Evolutionary conservation across 768 basidiomycete genomes (phyloP).

Genomic region (Artomyces pyxidatus): DNA sequence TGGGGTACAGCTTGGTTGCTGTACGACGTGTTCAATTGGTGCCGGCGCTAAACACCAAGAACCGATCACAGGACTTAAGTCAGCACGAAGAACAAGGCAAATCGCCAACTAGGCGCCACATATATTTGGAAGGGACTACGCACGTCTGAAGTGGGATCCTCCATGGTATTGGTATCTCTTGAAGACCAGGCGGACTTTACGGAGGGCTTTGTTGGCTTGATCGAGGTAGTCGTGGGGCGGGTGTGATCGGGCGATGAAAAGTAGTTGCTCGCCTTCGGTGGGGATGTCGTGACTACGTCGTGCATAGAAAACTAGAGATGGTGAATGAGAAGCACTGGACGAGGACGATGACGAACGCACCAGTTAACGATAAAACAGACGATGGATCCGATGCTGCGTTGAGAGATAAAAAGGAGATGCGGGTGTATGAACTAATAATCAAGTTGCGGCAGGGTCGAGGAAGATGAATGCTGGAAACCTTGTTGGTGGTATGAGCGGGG

Average conservation of each 20-base stretch:
- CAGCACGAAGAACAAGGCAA: slow-evolving; percentile 4
- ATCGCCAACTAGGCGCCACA: too few relatives aligned
- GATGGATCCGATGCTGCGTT: slow-evolving; percentile 36
- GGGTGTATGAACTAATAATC: slow-evolving; percentile 41
- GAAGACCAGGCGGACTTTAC: slow-evolving; percentile 41
- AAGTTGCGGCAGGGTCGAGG: slow-evolving; percentile 35
- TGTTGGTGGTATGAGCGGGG: slow-evolving; percentile 18
- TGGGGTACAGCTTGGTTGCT: slow-evolving; percentile 15
- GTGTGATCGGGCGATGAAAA: slow-evolving; percentile 27
- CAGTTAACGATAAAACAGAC: slow-evolving; percentile 45
- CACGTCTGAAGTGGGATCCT: slow-evolving; percentile 13
- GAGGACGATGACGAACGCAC: slow-evolving; percentile 21
- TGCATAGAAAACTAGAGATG: slow-evolving; percentile 47
- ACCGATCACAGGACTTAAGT: slow-evolving; percentile 6
- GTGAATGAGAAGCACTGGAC: slow-evolving; percentile 20
- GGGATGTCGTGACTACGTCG: slow-evolving; percentile 53
- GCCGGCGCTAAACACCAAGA: slow-evolving; percentile 15
- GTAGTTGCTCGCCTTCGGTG: slow-evolving; percentile 35
- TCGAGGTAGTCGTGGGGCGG: slow-evolving; percentile 25
- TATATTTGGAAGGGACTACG: slow-evolving; percentile 8
- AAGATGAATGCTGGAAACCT: slow-evolving; percentile 26
- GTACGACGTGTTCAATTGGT: slow-evolving; percentile 16
- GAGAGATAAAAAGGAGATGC: slow-evolving; percentile 38
- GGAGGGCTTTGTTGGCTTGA: slow-evolving; percentile 20
- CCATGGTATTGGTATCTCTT: slow-evolving; percentile 27